phyloP scores from a whole-genome alignment of 2,329 filamentous ascomycete species.

The Gnomoniopsis sp. region DNA sequence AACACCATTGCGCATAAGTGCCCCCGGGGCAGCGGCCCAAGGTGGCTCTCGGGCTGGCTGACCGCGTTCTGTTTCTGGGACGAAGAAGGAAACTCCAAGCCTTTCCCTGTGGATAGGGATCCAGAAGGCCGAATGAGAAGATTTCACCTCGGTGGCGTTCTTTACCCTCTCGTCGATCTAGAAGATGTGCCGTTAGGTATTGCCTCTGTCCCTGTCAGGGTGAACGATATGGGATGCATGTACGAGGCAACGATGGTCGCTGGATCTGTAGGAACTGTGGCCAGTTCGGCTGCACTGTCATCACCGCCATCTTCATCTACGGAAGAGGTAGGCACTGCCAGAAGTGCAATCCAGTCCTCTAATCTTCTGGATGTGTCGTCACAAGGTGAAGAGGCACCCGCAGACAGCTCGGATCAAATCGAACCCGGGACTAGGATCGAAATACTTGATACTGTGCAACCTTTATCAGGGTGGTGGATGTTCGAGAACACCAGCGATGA shows the following conservation, averaged over 20 bases:
- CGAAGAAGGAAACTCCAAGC: background rate
- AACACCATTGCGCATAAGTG: background rate
- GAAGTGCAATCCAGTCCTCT: too few species aligned
- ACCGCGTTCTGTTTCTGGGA: conserved; percentile 19
- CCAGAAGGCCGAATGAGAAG: background rate
- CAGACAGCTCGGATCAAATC: too few species aligned
- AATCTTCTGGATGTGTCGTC: too few species aligned
- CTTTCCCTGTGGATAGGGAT: too few species aligned
- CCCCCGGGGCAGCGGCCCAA: background rate
- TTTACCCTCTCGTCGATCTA: background rate
- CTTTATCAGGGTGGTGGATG: too few species aligned
- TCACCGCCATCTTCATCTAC: background rate
- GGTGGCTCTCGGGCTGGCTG: conserved; percentile 14
- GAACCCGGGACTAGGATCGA: too few species aligned
- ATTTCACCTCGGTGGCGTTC: background rate
- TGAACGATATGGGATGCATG: background rate
- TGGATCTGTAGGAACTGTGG: background rate
- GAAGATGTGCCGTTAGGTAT: background rate
- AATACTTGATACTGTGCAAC: too few species aligned
- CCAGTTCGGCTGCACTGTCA: background rate
- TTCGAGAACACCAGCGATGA: too few species aligned
- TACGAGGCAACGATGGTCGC: background rate
- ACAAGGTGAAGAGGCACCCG: too few species aligned
- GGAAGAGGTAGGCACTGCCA: background rate
- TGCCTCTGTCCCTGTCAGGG: background rate